Conservation (phyloP, 768 basidiomycete genomes). For the Kwoniella botswanensis region DNA sequence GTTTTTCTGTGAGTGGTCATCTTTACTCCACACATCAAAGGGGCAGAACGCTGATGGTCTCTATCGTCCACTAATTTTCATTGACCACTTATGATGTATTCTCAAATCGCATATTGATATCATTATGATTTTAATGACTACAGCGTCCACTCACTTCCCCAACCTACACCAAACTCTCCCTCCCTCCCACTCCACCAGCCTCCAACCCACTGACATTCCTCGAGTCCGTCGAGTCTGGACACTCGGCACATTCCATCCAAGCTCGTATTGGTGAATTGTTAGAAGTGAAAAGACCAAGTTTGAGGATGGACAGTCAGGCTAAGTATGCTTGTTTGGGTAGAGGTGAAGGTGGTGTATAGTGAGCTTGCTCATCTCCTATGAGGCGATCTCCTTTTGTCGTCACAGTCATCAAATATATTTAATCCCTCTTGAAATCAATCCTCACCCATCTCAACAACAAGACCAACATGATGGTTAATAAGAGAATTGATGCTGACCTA, state of each 20-base stretch:
- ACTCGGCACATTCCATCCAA: constrained; percentile 87
- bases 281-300: constrained; percentile 68
- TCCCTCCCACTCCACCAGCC: constrained; percentile 60
- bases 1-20: constrained; percentile 48
- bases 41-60: background rate
- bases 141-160: constrained; percentile 66
- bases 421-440: too few relatives aligned
- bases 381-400: too few relatives aligned
- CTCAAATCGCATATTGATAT: too few relatives aligned
- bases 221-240: constrained; percentile 89
- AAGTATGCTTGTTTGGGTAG: constrained; percentile 87
- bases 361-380: constrained; percentile 19
- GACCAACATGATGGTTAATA: too few relatives aligned
- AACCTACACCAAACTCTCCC: constrained; percentile 64
- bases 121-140: background rate
- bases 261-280: constrained; percentile 72
- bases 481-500: background rate
- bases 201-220: constrained; percentile 68
- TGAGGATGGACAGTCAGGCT: constrained; percentile 94
- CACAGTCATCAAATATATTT: too few relatives aligned
- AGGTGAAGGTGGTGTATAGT: constrained; percentile 72
- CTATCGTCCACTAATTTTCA: background rate
- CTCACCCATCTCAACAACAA: background rate
- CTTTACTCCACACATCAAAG: background rate
- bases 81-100: too few relatives aligned